Conservation (phyloP, 2,329 filamentous ascomycete species). For the Trichoderma asperellum region DNA sequence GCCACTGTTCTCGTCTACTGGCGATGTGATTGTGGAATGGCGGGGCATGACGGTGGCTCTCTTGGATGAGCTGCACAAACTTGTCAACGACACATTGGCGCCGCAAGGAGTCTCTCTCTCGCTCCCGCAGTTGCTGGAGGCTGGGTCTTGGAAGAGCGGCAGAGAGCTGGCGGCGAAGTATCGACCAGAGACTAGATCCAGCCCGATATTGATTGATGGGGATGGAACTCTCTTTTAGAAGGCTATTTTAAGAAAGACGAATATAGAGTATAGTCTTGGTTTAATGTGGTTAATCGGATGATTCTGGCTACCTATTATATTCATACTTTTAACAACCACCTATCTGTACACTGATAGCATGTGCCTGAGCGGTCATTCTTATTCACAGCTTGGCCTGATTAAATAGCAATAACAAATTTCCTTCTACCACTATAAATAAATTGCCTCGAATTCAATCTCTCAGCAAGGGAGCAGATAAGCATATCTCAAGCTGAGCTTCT, state of each 20-base stretch:
- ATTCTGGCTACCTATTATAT: neutral
- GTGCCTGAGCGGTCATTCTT: neutral
- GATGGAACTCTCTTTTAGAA: slow-evolving; percentile 82
- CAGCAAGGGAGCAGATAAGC: neutral
- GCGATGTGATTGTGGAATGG: slow-evolving; percentile 66
- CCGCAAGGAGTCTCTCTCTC: slow-evolving; percentile 44
- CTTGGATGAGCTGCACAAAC: slow-evolving; percentile 53
- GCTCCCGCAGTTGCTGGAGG: slow-evolving; percentile 57
- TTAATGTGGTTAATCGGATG: neutral
- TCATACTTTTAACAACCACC: neutral
- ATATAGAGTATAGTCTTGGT: neutral
- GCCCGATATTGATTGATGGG: slow-evolving; percentile 79
- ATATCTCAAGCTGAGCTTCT: neutral
- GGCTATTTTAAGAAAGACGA: neutral
- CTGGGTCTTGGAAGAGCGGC: slow-evolving; percentile 66
- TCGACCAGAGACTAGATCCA: slow-evolving; percentile 78
- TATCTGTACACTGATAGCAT: neutral
- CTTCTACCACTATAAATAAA: neutral
- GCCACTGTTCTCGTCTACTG: slow-evolving; percentile 56
- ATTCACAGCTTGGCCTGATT: neutral
- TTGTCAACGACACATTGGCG: slow-evolving; percentile 45
- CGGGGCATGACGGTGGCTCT: slow-evolving; percentile 61
- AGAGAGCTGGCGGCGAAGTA: slow-evolving; percentile 79
- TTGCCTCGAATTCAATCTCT: neutral
- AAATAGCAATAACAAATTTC: neutral